Conservation (phyloP, 164 flowering plant genomes). For the Cinnamomum micranthum region DNA sequence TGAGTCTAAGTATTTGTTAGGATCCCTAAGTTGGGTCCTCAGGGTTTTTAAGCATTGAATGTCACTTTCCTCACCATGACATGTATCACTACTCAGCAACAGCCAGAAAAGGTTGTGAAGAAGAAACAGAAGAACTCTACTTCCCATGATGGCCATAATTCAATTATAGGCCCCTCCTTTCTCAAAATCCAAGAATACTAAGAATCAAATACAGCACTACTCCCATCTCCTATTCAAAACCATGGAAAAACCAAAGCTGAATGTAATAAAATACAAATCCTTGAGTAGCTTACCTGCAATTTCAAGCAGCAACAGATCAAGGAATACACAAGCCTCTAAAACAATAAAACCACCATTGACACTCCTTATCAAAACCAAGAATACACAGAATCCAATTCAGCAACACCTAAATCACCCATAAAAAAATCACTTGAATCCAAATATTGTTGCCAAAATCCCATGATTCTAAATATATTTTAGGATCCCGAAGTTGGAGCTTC, state of each 20-base stretch:
- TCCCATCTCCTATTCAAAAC: too few relatives aligned
- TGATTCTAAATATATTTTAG: constrained; percentile 32
- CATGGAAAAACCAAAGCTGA: too few relatives aligned
- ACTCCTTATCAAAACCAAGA: neutral
- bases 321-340: neutral
- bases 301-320: neutral
- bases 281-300: neutral
- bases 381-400: neutral
- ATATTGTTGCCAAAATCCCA: constrained; percentile 48
- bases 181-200: neutral
- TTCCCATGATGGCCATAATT: neutral
- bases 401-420: neutral
- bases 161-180: neutral
- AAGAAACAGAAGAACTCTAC: too few relatives aligned
- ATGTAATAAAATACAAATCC: too few relatives aligned
- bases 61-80: too few relatives aligned
- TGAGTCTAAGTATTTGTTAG: too few relatives aligned
- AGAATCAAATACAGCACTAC: neutral
- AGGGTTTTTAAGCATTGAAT: too few relatives aligned
- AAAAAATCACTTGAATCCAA: too few relatives aligned
- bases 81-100: too few relatives aligned
- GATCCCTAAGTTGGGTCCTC: too few relatives aligned
- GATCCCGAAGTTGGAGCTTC: constrained; percentile 43
- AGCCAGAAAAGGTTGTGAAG: too few relatives aligned
- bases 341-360: neutral